Evolutionary conservation across 1,284 basidiomycete genomes (phyloP), one percentile per base, ranked within the genome.

Genomic region (Leccinum griseonigrum): DNA sequence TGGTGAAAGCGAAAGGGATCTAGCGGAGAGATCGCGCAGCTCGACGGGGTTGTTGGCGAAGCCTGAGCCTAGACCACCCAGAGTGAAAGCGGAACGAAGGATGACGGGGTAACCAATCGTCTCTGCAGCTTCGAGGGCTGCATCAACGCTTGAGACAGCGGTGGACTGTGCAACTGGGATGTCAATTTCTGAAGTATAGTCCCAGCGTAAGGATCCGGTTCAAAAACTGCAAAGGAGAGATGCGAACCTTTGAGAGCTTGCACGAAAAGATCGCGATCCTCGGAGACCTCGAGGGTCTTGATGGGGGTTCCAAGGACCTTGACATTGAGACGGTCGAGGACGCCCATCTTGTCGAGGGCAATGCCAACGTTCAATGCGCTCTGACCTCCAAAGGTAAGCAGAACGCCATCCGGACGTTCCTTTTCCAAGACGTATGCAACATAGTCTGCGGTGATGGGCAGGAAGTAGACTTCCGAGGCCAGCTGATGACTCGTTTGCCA

Each of bases 371-470:
- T 99, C 64, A 99, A 82, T 8, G 97, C 97, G 69, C 92, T 95
- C 77, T 99, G 97, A 43, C 97, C 97, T 77, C 97, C 97, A 71
- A 99, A 99, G 8, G 97, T 99, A 64, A 99, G 86, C 36, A 99
- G 83, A 66, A 99, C 94, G 67, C 97, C 97, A 73, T 99, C 97
- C 1, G 97, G 97, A 11, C 95, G 85, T 79, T 99, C 97, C 81
- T 97, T 97, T 80, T 99, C 97, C 73, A 99, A 83, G 18, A 99
- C 95, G 74, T 98, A 98, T 66, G 97, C 96, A 63, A 99, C 97
- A 77, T 98, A 98, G 77, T 99, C 97, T 60, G 94, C 82, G 0
- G 97, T 98, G 72, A 99, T 90, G 62, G 97, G 97, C 55, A 99
- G 80, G 80, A 98, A 99, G 81, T 99, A 99, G 70, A 99, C 95